Evolutionary conservation across 768 basidiomycete species (phyloP), one percentile per base, ranked within the genome.

Genomic region (Roridomyces roridus): DNA sequence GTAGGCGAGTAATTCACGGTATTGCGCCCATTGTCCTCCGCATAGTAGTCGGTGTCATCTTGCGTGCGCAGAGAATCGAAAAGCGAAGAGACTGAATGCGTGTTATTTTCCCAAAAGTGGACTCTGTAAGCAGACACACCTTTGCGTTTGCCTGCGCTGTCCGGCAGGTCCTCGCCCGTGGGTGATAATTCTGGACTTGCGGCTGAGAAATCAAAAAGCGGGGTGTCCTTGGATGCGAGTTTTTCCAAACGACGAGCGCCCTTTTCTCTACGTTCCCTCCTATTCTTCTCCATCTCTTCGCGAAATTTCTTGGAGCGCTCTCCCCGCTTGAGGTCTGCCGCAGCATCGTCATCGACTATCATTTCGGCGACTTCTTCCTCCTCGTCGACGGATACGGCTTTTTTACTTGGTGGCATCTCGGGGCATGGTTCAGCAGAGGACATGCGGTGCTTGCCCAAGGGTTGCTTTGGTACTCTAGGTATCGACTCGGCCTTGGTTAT

Each of bases 291-390:
- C 6, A 76, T 57, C 46, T 71, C 67, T 29, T 77, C 73, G 50
- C 71, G 70, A 29, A 67, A 63, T 35, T 64, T 70, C 54, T 66
- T 66, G 34, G 57, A 51, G 26, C 52, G 61, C 40, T 58, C 55
- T 40, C 60, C 65, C 50, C 66, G 71, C 17, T 53, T 46, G 8
- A 43, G 47, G 37, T 25, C 39, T 12, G 39, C 35, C 17, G 44
- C 56, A 24, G 58, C 62, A 37, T 62, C 68, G 55, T 82, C 79
- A 45, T 77, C 76, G 15, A 81, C 64, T 6, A 82, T 59, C 81
- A 87, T 85, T 39, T 77, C 75, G 50, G 82, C 79, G 12, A 83
- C 78, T 55, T 83, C 82, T 17, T 75, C 76, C 55, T 82, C 77
- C 34, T 75, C 72, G 18, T 64, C 62, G 20, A 57, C 65, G n/a